Evolutionary conservation across 495 filamentous ascomycete genomes (phyloP).

Genomic region (Usnea hakonensis): DNA sequence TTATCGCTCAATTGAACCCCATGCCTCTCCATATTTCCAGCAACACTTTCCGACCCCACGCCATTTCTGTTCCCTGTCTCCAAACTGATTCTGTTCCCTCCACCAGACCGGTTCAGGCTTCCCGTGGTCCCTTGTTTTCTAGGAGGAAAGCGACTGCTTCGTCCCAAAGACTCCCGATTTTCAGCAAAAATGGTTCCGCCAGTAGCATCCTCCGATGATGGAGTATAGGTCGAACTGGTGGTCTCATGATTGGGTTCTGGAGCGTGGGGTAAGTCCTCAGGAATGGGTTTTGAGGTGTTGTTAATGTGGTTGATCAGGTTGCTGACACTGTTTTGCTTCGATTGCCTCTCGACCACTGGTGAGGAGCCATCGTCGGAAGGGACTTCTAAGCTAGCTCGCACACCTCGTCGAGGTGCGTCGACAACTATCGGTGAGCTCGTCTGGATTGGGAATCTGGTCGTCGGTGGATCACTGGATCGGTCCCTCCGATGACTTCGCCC

Average conservation of each 20-base stretch:
- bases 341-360: conserved; percentile 25
- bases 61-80: conserved; percentile 33
- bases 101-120: conserved; percentile 29
- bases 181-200: conserved; percentile 30
- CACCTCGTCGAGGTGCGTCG: conserved; percentile 37
- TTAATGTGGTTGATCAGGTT: conserved; percentile 36
- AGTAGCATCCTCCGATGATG: conserved; percentile 30
- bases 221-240: conserved; percentile 19
- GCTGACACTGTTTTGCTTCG: conserved; percentile 28
- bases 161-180: conserved; percentile 44
- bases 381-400: conserved; percentile 56
- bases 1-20: conserved; percentile 76
- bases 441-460: conserved; percentile 79
- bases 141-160: conserved; percentile 38
- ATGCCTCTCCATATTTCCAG: conserved; percentile 20
- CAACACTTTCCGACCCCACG: conserved; percentile 18
- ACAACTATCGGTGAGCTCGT: conserved; percentile 52
- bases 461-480: conserved; percentile 63
- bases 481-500: conserved; percentile 57
- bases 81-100: conserved; percentile 38
- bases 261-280: conserved; percentile 15
- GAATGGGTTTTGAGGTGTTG: conserved; percentile 20
- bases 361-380: conserved; percentile 35
- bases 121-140: conserved; percentile 34
- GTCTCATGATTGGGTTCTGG: conserved; percentile 30